Conservation (phyloP, 2,329 filamentous ascomycete genomes). For the Colletotrichum sp. region DNA sequence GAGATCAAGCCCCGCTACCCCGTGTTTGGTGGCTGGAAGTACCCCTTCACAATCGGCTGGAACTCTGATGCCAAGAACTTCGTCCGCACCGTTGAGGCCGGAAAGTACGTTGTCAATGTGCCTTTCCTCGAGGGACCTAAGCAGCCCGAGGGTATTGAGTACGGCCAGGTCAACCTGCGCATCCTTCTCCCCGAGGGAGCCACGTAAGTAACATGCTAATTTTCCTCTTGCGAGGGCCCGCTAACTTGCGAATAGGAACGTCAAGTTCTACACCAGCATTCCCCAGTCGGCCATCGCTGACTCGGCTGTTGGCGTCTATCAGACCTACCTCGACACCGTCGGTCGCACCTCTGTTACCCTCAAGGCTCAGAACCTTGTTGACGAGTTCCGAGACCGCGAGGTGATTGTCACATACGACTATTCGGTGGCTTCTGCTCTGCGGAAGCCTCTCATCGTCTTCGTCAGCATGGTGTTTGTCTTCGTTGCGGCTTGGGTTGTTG, state of each 20-base stretch:
- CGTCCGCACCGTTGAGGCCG: conserved; percentile 67
- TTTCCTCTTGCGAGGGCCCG: background rate
- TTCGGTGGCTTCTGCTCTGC: conserved; percentile 72
- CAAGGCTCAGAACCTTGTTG: conserved; percentile 84
- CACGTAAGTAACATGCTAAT: conserved; percentile 59
- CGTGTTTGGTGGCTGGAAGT: conserved; percentile 98
- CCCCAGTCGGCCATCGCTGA: conserved; percentile 67
- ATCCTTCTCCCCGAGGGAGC: conserved; percentile 92
- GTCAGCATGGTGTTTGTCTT: conserved; percentile 77
- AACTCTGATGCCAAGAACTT: conserved; percentile 83
- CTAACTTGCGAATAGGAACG: conserved; percentile 67
- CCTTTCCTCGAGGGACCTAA: conserved; percentile 94
- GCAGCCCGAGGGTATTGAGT: conserved; percentile 84
- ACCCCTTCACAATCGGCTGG: conserved; percentile 96
- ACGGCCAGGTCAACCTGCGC: conserved; percentile 79
- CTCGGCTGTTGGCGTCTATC: conserved; percentile 67
- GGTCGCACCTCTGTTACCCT: conserved; percentile 85
- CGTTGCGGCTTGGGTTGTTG: conserved; percentile 74
- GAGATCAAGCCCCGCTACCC: conserved; percentile 95
- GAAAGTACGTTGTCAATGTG: conserved; percentile 81
- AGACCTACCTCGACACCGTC: conserved; percentile 92
- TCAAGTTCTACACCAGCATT: conserved; percentile 77
- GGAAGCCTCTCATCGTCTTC: conserved; percentile 88
- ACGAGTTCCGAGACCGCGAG: conserved; percentile 85
- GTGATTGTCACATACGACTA: conserved; percentile 90